Percentiles rank a stretch among this genome's conserved stretches.
Conservation (phyloP, 768 basidiomycete species). For the Sporobolomyces pararoseus region DNA sequence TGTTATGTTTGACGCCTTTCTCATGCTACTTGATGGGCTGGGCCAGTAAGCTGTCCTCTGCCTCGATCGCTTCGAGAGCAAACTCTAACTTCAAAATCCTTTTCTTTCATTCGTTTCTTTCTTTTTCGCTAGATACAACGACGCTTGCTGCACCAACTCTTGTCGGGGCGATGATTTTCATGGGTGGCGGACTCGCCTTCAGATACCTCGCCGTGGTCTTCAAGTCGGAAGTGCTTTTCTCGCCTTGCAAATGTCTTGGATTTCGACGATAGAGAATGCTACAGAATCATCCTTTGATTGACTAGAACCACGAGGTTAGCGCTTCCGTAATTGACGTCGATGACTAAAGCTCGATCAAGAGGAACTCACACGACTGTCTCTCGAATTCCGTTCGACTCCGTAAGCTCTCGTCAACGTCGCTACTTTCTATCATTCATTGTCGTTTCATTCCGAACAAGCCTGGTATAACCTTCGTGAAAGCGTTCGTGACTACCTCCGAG, state of each 20-base stretch:
- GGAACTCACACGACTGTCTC: no score
- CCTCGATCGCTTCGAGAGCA: not conserved
- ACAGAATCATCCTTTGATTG: no score
- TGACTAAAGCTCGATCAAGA: no score
- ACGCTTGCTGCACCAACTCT: not conserved
- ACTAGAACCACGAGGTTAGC: no score
- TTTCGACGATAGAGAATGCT: no score
- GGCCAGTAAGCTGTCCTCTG: not conserved
- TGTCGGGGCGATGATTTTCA: constrained; percentile 41
- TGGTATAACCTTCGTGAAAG: not conserved
- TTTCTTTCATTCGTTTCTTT: not conserved
- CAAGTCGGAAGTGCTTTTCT: no score
- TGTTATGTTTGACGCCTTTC: constrained; percentile 44
- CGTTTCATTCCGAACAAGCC: not conserved
- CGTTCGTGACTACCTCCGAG: not conserved
- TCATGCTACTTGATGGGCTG: constrained; percentile 44
- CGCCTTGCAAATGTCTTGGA: no score
- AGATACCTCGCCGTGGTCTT: no score
- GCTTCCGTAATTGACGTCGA: no score
- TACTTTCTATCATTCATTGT: not conserved
- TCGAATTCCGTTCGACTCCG: no score
- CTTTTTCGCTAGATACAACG: constrained; percentile 13
- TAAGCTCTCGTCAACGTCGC: no score
- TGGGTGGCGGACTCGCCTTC: no score
- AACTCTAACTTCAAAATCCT: not conserved